Conservation (phyloP, 2,329 filamentous ascomycete genomes). For the Dothiorella sarmentorum region DNA sequence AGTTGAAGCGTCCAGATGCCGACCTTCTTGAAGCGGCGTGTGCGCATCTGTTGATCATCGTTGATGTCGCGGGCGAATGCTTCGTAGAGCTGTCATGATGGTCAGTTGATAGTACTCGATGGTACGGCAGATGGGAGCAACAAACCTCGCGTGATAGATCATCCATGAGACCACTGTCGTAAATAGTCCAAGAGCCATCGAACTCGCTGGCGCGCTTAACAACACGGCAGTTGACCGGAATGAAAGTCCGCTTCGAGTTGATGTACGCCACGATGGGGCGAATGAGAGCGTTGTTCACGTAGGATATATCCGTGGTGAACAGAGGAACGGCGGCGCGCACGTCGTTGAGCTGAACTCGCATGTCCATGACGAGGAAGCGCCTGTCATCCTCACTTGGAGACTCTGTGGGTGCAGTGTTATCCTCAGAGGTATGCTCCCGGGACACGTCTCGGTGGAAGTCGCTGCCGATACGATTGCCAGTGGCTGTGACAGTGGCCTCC, state of each 20-base stretch:
- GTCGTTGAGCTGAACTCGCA: slow-evolving; percentile 92
- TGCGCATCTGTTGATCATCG: slow-evolving; percentile 82
- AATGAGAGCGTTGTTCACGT: slow-evolving; percentile 92
- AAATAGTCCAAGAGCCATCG: slow-evolving; percentile 91
- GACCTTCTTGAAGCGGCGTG: slow-evolving; percentile 87
- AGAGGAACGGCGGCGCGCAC: slow-evolving; percentile 89
- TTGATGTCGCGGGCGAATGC: slow-evolving; percentile 90
- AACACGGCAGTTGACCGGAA: slow-evolving; percentile 90
- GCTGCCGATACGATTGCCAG: slow-evolving; percentile 54
- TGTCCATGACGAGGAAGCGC: slow-evolving; percentile 86
- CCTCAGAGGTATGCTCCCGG: background rate
- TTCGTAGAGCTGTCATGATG: slow-evolving; percentile 65
- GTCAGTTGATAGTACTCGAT: slow-evolving; percentile 5
- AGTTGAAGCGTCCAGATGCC: slow-evolving; percentile 94
- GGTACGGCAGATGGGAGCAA: slow-evolving; percentile 6
- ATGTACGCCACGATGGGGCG: slow-evolving; percentile 97
- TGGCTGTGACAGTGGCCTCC: slow-evolving; percentile 84
- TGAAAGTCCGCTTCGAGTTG: slow-evolving; percentile 91
- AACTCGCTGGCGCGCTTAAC: slow-evolving; percentile 88
- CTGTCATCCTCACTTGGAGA: slow-evolving; percentile 53
- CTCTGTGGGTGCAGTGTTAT: background rate
- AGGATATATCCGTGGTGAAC: slow-evolving; percentile 87
- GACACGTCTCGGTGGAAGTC: slow-evolving; percentile 23
- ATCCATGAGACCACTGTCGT: slow-evolving; percentile 89
- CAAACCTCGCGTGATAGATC: slow-evolving; percentile 79